Evolutionary conservation across 2,329 filamentous ascomycete genomes (phyloP), one percentile per base, ranked within the genome.

Genomic region (Alternaria brassicicola): DNA sequence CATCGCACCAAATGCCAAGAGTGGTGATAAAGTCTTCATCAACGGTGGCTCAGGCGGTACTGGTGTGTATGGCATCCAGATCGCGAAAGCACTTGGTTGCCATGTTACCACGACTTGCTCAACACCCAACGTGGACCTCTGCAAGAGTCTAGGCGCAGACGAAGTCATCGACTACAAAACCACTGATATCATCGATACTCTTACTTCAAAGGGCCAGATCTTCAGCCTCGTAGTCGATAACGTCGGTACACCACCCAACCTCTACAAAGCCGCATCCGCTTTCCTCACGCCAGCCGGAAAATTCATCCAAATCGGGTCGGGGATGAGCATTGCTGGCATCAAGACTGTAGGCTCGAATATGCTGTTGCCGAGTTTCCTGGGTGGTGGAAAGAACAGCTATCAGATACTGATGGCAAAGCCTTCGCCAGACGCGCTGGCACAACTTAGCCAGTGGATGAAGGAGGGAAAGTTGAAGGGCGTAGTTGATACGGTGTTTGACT

Each of bases 21-120:
- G 64, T 6, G 78, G 78, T 6, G 80, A 84, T 50, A 83, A 81
- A 64, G 79, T 90, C 7, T 86, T 89, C 66, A 83, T 89, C 71
- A 89, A 89, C 63, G 87, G 86, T 12, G 87, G 86, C 0, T 85
- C 82, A 6, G 88, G 88, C 9, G 88, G 88, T 0, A 83, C 81
- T 1, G 88, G 88, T 0, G 81, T 82, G 0, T 88, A 82, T 56
- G 83, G 80, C 0, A 85, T 90, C 52, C 88, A 90, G 68, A 82
- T 89, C 42, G 87, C 87, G 8, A 89, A 88, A 70, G 77, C 78
- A 0, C 67, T 86, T 3, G 87, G 86, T 0, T 87, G 84, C 63
- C 77, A 83, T 60, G 87, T 90, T 30, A 85, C 83, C 2, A 80
- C 81, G 2, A 82, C 81, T 4, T 90, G 88, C 67, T 89, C 86